Evolutionary conservation across 2,329 filamentous ascomycete species (phyloP).

Genomic region (Xylariales sp.): DNA sequence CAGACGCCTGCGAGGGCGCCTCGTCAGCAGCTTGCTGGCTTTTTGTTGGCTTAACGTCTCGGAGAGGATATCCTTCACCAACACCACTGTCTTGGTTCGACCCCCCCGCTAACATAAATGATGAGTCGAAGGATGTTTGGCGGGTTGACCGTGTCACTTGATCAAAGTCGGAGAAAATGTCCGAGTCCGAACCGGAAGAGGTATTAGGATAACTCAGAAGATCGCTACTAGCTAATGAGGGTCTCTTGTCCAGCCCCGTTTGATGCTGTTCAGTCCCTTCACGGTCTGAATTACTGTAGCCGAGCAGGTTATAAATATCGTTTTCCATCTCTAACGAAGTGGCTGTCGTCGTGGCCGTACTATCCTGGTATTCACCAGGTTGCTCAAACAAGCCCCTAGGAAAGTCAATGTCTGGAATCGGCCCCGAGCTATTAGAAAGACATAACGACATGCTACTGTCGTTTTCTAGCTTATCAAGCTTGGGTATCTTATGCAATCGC

Average conservation of each 20-base stretch:
- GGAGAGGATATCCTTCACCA: constrained; percentile 2
- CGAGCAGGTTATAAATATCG: constrained; percentile 32
- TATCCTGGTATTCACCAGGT: neutral
- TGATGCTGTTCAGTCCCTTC: neutral
- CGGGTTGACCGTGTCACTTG: constrained; percentile 24
- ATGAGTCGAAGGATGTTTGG: constrained; percentile 27
- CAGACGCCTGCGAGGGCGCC: neutral
- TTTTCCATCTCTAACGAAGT: constrained; percentile 32
- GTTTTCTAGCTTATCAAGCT: neutral
- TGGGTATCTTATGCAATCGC: constrained; percentile 15
- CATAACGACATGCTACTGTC: neutral
- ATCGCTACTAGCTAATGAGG: constrained; percentile 6
- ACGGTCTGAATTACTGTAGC: neutral
- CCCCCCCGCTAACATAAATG: neutral
- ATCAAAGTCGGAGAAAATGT: constrained; percentile 27
- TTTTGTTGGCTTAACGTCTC: neutral
- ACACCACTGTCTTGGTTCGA: neutral
- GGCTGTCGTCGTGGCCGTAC: neutral
- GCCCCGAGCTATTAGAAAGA: neutral
- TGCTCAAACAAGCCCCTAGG: neutral
- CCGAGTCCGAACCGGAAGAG: constrained; percentile 27
- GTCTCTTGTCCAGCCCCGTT: neutral
- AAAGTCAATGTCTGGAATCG: constrained; percentile 1
- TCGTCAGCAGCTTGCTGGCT: neutral
- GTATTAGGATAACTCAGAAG: neutral